Evolutionary conservation across 805 yeast genomes (phyloP).

Genomic region (Wickerhamiella hasegawae): DNA sequence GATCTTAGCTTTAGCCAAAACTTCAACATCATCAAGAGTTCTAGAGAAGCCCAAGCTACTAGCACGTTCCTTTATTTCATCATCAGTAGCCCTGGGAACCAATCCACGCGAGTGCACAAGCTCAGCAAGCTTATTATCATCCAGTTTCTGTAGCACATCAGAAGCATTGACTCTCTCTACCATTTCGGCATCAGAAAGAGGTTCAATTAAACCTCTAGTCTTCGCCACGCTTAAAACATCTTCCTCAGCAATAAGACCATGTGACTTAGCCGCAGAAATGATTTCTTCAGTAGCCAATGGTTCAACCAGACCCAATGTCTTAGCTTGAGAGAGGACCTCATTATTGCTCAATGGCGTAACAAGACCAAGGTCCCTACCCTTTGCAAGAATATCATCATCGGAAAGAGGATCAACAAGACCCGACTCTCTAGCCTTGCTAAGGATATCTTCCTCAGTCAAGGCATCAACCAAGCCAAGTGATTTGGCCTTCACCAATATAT

Average conservation of each 20-base stretch:
- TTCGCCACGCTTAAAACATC: conserved; percentile 14
- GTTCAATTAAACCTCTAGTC: conserved; percentile 12
- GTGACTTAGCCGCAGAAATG: not conserved
- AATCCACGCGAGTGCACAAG: no score
- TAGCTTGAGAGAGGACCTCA: conserved; percentile 8
- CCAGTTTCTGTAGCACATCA: conserved; percentile 5
- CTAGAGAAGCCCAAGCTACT: conserved; percentile 12
- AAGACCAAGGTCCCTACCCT: conserved; percentile 12
- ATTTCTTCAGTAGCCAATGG: conserved; percentile 7
- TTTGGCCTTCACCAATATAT: not conserved
- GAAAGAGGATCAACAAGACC: conserved; percentile 3
- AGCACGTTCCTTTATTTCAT: conserved; percentile 20
- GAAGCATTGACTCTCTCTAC: conserved; percentile 3
- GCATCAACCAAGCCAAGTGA: conserved; percentile 2
- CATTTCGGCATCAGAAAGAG: conserved; percentile 4
- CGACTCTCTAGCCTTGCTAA: conserved; percentile 3
- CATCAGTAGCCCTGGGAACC: conserved; percentile 28
- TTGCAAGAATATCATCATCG: conserved; percentile 7
- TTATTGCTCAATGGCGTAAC: conserved; percentile 6
- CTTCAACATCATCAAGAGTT: conserved; percentile 1
- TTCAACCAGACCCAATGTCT: not conserved
- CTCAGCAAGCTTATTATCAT: conserved; percentile 2
- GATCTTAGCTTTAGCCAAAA: conserved; percentile 13
- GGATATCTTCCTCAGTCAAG: conserved; percentile 5
- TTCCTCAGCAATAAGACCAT: not conserved